Base-by-base conservation (phyloP, 2,329 filamentous ascomycete genomes). In the Cyclaneusma minus region DNA sequence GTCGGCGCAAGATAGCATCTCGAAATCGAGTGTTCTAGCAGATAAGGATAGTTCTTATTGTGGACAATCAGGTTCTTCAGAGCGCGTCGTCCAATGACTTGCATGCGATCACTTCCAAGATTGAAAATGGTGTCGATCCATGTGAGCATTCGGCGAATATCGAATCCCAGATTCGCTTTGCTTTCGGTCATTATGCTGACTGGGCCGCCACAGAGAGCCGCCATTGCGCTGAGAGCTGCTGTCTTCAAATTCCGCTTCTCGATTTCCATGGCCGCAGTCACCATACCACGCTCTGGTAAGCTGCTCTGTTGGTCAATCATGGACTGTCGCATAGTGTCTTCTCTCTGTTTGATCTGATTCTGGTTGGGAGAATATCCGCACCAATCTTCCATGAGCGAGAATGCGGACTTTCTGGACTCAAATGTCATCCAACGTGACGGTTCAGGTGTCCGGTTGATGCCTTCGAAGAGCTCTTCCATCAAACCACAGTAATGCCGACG, bases 321-420 rank as follows among this genome's bases (percentile, higher is more conserved):
- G 3, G 80, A 82, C 39, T 85, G 79, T 22, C 82, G 68, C 76
- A 94, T 91, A 18, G 69, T 78, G 34, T 92, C 79, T 50, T 94
- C 85, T 34, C 83, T 67, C 31, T 76, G 73, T 4, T 75, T 69
- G 21, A 93, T 80, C 36, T 91, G 80, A 9, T 58, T 62, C 46
- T 91, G 83, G 36, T 94, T 93, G 0, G 85, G 83, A 6, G 85
- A 93, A 48, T 91, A 94, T 3, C 89, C 89, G 47, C 89, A 98
- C 91, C 91, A 98, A 37, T 95, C 87, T 51, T 98, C 89, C 85
- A 98, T 95, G 24, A 98, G 57, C 1, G 85, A 76, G 45, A 98
- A 98, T 0, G 87, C 80, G 4, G 89, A 94, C 47, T 94, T 93
- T 21, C 91, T 67, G 8, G 85, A 82, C 48, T 98, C 89, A 44